Base-by-base conservation (phyloP, 257 asterid genomes). In the Solanum pennellii region DNA sequence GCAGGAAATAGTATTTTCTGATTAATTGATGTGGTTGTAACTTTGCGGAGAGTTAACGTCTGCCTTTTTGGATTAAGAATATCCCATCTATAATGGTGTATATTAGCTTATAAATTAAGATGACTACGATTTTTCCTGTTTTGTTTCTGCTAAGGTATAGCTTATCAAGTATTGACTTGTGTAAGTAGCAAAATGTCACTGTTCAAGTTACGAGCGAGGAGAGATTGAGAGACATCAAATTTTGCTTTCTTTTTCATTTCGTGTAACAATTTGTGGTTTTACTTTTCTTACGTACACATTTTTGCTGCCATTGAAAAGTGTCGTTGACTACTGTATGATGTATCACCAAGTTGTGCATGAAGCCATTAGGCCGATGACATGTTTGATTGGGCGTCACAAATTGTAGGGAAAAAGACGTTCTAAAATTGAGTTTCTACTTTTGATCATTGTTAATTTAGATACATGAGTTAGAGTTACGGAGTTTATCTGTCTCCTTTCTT, bases 401-500 rank as follows among this genome's bases (percentile, higher is more conserved):
- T 71, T 18, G 25, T 39, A 33, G 21, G 79, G 14, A 72, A 9
- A 33, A 31, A 72, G 3, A 29, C 0, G 45, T 21, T 72, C 44
- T 16, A 33, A 72, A 33, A 9, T 33, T 33, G 84, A 23, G 27
- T 88, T 47, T 71, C 39, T 60, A 8, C 6, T 65, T 27, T 37
- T 79, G 27, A 45, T 79, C 66, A 4, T 45, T 27, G 42, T 45
- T 80, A 56, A 27, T 83, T 85, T 84, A 14, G 60, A 85, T 69
- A 21, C 73, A 69, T 86, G 87, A 88, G 65, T 20, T 86, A 41
- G 87, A 88, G 62, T n/a, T 85, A 41, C 69, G 82, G 14, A 79
- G 18, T 83, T 31, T 52, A 31, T 29, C 29, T 18, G 69, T 31
- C 82, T 72, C 66, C 2, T 72, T 52, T 87, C 69, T 60, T 89